Percentiles rank a stretch among this genome's conserved stretches.
phyloP scores from a whole-genome alignment of 306 rosid genomes.

The Lablab purpureus region DNA sequence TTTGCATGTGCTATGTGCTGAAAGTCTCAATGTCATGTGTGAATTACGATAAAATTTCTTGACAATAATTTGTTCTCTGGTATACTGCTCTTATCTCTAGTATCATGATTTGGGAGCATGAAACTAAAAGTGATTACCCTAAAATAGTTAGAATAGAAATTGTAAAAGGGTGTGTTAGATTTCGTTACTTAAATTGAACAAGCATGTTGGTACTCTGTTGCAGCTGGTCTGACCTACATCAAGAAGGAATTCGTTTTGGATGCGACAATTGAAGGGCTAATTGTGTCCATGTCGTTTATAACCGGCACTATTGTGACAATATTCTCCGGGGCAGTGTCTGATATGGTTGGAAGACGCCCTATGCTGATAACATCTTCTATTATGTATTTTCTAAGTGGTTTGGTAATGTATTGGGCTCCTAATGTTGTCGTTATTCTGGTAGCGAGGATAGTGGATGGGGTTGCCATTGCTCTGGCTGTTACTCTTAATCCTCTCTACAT shows the following conservation, averaged over 20 bases:
- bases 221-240: slow-evolving; percentile 87
- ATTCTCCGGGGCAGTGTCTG: slow-evolving; percentile 83
- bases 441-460: slow-evolving; percentile 80
- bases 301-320: slow-evolving; percentile 87
- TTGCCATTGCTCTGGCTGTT: slow-evolving; percentile 79
- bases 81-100: neutral
- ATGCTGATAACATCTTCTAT: slow-evolving; percentile 77
- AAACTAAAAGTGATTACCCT: neutral
- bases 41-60: neutral
- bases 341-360: slow-evolving; percentile 90
- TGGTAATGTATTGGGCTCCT: slow-evolving; percentile 84
- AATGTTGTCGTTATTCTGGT: slow-evolving; percentile 71
- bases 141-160: neutral
- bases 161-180: slow-evolving; percentile 7
- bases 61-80: neutral
- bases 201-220: slow-evolving; percentile 41
- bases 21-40: neutral
- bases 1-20: neutral
- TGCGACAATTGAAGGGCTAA: slow-evolving; percentile 90
- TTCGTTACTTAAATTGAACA: slow-evolving; percentile 19
- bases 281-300: slow-evolving; percentile 86
- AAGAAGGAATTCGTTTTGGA: slow-evolving; percentile 77
- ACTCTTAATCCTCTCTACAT: slow-evolving; percentile 85
- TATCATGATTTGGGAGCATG: slow-evolving; percentile 4
- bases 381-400: slow-evolving; percentile 69